Percentiles rank a stretch among this genome's conserved stretches.
Conservation (phyloP, 352 stramenopile genomes). For the Peronosclerospora sorghi region DNA sequence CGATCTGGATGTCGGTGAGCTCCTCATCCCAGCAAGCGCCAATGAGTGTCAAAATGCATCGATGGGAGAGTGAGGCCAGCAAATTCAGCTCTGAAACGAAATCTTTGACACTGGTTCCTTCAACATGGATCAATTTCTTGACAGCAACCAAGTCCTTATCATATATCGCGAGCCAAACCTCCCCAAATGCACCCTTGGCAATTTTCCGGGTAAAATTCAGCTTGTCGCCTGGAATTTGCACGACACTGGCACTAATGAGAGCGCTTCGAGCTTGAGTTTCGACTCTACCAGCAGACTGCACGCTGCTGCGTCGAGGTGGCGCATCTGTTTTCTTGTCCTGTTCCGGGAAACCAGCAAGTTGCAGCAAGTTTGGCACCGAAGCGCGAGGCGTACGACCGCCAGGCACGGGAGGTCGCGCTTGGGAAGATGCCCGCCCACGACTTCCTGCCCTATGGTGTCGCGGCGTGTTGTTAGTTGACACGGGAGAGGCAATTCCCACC, state of each 20-base stretch:
- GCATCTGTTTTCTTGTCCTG: conserved; percentile 25
- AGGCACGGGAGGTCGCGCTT: conserved; percentile 16
- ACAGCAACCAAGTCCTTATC: conserved; percentile 61
- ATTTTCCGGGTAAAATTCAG: conserved; percentile 76
- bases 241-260: conserved; percentile 34
- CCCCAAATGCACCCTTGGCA: conserved; percentile 66
- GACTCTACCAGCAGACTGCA: conserved; percentile 15
- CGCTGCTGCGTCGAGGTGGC: conserved; percentile 23
- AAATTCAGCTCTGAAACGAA: conserved; percentile 81
- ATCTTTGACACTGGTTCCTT: conserved; percentile 42
- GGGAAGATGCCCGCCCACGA: conserved; percentile 21
- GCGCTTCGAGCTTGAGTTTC: conserved; percentile 12
- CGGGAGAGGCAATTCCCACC: conserved; percentile 22
- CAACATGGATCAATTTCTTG: conserved; percentile 65
- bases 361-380: conserved; percentile 23
- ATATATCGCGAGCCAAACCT: conserved; percentile 70
- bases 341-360: conserved; percentile 20
- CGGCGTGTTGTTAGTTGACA: conserved; percentile 20
- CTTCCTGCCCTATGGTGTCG: conserved; percentile 15
- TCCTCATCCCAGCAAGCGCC: conserved; percentile 65
- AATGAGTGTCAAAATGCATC: conserved; percentile 60
- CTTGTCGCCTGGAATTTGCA: conserved; percentile 49
- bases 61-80: conserved; percentile 56
- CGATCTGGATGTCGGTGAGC: conserved; percentile 58
- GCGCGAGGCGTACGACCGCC: conserved; percentile 16